Conservation (phyloP, 176 grass and related monocot genomes). For the Dendrocalamus sinicus region DNA sequence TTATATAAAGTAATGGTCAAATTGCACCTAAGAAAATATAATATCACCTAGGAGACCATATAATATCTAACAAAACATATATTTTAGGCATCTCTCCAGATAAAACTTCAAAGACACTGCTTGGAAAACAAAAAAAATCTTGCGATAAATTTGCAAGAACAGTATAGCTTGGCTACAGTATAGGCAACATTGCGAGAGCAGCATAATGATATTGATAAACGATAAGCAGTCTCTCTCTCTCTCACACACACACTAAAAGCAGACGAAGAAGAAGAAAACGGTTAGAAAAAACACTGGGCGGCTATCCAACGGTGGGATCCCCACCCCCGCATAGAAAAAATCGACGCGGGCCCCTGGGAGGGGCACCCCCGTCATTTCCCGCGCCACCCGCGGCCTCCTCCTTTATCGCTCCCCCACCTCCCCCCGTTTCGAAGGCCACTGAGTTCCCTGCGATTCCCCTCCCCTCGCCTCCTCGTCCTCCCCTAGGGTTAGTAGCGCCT, state of each 20-base stretch:
- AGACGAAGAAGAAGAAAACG: neutral
- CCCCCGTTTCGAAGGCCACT: conserved; percentile 56
- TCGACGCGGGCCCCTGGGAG: neutral
- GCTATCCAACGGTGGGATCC: conserved; percentile 30
- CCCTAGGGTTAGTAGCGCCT: conserved; percentile 49
- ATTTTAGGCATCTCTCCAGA: no score
- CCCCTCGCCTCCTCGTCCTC: conserved; percentile 48
- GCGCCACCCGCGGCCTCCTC: no score
- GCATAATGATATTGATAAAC: neutral
- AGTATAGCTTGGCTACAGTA: no score
- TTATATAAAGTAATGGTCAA: no score
- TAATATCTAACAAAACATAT: no score
- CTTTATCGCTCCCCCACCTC: conserved; percentile 44
- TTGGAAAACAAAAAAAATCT: no score
- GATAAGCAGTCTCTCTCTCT: neutral
- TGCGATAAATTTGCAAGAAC: neutral
- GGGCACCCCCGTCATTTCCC: conserved; percentile 42
- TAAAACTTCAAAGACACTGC: no score
- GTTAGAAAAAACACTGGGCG: neutral
- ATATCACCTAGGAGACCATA: no score
- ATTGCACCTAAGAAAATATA: no score
- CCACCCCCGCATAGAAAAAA: conserved; percentile 6
- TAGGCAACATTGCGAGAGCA: neutral
- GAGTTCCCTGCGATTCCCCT: conserved; percentile 62
- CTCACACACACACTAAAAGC: no score